These are phyloP conservation scores for Orychophragmus violaceus DNA, from an alignment of 345 rosid genomes.

Conservation along the genomic window DNA sequence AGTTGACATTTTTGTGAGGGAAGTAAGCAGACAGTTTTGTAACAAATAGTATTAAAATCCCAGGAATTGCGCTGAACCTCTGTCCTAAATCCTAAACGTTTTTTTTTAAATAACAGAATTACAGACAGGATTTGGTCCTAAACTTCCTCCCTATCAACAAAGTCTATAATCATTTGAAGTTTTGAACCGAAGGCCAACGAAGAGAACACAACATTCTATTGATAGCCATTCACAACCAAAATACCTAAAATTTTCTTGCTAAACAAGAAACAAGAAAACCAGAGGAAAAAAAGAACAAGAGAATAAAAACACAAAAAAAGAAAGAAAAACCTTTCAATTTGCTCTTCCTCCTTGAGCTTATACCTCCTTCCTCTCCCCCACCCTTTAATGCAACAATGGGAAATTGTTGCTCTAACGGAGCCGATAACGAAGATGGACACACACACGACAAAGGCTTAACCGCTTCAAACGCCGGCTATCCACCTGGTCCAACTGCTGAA, in stretches of 20 bases:
- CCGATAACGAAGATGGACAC: conserved; percentile 21
- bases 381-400: conserved; percentile 49
- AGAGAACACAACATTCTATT: conserved; percentile 26
- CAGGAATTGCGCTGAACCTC: conserved; percentile 23
- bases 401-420: conserved; percentile 65
- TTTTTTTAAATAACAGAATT: conserved; percentile 22
- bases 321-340: conserved; percentile 19
- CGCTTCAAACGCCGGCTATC: conserved; percentile 1
- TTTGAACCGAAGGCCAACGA: conserved; percentile 23
- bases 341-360: conserved; percentile 28
- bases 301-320: conserved; percentile 6
- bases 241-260: conserved; percentile 25
- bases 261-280: conserved; percentile 33
- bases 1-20: neutral
- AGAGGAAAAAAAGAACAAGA: conserved; percentile 12
- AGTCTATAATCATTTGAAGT: conserved; percentile 25
- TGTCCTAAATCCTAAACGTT: conserved; percentile 18
- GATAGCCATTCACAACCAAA: conserved; percentile 31
- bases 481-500: conserved; percentile 22
- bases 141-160: conserved; percentile 26
- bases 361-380: conserved; percentile 16
- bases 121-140: conserved; percentile 26
- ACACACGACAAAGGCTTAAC: conserved; percentile 12
- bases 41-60: neutral
- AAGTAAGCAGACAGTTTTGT: conserved; percentile 4